Evolutionary conservation across 1,284 basidiomycete species (phyloP).

Genomic region (Vanrija sp.): DNA sequence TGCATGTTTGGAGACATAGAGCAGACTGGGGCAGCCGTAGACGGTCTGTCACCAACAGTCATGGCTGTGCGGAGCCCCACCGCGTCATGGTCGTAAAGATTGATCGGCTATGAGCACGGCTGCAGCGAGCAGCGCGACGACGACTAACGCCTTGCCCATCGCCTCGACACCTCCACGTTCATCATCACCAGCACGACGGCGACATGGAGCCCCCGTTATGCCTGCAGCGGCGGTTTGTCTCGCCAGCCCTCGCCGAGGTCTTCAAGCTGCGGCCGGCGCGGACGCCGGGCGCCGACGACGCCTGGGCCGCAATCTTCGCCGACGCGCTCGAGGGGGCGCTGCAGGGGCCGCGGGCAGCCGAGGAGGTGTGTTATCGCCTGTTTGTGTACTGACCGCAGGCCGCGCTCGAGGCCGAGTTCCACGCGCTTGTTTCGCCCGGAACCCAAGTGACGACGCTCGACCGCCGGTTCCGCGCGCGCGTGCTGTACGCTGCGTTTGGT

Average conservation of each 20-base stretch:
- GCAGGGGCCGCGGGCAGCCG: neutral
- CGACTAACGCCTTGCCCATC: too few relatives aligned
- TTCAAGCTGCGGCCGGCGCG: neutral
- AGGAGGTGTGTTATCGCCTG: neutral
- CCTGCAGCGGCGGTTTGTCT: neutral
- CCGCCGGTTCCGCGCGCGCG: neutral
- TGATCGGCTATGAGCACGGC: neutral
- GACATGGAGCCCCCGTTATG: neutral
- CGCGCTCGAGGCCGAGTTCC: neutral
- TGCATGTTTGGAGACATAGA: neutral
- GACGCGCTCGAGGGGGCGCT: neutral
- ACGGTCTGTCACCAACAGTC: neutral
- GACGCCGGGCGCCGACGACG: neutral
- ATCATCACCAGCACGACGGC: neutral
- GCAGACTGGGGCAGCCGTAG: neutral
- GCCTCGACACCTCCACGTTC: too few relatives aligned
- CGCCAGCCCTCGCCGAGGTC: neutral
- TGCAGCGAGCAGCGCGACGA: neutral
- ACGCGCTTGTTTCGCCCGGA: neutral
- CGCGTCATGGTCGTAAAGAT: neutral
- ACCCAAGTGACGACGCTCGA: neutral
- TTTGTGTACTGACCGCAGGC: neutral
- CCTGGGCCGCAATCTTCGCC: neutral
- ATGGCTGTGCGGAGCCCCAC: neutral
- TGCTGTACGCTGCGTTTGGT: neutral